Percentiles rank a stretch among this genome's conserved stretches.
phyloP scores from a whole-genome alignment of 1,139 yeast species.

The Yamadazyma songkhlaensis region DNA sequence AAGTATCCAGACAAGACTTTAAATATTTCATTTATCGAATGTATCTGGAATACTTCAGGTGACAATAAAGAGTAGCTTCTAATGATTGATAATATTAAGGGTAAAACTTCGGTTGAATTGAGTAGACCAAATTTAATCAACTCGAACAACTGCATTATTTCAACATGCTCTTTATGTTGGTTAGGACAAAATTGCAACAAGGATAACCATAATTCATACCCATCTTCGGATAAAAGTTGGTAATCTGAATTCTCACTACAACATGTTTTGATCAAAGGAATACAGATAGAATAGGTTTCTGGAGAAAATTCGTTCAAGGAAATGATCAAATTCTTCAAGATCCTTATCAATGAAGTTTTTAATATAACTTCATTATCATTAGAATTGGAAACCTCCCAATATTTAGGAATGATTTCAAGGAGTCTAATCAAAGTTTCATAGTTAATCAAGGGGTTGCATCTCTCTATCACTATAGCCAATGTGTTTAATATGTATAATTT shows the following conservation, averaged over 20 bases:
- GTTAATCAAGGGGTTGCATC: constrained; percentile 60
- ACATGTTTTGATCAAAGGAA: constrained; percentile 69
- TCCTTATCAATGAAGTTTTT: constrained; percentile 68
- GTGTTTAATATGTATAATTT: constrained; percentile 69
- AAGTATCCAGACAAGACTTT: constrained; percentile 55
- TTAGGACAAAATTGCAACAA: constrained; percentile 56
- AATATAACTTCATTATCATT: constrained; percentile 61
- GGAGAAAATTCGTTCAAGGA: constrained; percentile 62
- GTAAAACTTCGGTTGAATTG: constrained; percentile 75
- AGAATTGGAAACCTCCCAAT: constrained; percentile 63
- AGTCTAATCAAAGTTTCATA: constrained; percentile 50
- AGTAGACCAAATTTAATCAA: constrained; percentile 49
- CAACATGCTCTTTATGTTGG: constrained; percentile 11
- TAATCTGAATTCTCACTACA: constrained; percentile 55
- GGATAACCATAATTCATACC: constrained; percentile 79
- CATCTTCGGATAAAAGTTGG: constrained; percentile 77
- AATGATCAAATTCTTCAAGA: constrained; percentile 61
- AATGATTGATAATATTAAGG: constrained; percentile 61
- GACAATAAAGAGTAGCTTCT: constrained; percentile 69
- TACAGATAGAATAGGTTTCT: constrained; percentile 58
- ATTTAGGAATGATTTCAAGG: constrained; percentile 59
- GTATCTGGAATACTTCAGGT: constrained; percentile 43
- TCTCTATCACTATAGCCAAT: constrained; percentile 60
- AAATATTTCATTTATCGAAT: constrained; percentile 41
- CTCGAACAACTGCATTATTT: constrained; percentile 41